These are phyloP conservation scores for Gaertneriomyces semiglobifer DNA, from an alignment of 192 early-diverging fungal genomes.

Conservation along the genomic window DNA sequence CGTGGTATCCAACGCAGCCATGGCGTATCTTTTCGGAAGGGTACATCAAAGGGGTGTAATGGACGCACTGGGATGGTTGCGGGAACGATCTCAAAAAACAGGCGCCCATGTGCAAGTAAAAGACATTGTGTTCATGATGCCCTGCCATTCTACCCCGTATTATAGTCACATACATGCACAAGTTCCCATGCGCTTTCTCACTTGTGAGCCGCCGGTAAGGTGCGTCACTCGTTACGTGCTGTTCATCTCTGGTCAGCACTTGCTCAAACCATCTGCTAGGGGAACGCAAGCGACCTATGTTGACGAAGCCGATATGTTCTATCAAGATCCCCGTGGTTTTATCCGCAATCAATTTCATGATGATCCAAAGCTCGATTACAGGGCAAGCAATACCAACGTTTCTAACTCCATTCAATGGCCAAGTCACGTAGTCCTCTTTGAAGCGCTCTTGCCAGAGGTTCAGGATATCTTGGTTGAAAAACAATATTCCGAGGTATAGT, in stretches of 20 bases:
- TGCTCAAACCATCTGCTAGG: slow-evolving; percentile 8
- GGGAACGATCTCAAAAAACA: slow-evolving; percentile 32
- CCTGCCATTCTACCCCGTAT: slow-evolving; percentile 97
- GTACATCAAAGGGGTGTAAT: slow-evolving; percentile 93
- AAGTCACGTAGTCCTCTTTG: slow-evolving; percentile 79
- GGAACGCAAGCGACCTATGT: slow-evolving; percentile 31
- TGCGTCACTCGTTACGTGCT: slow-evolving; percentile 19
- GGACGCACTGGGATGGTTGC: slow-evolving; percentile 76
- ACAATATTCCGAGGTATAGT: slow-evolving; percentile 57
- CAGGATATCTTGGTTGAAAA: slow-evolving; percentile 30
- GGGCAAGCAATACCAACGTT: background rate
- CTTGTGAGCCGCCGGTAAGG: slow-evolving; percentile 86
- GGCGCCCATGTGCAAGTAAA: slow-evolving; percentile 9
- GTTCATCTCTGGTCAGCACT: background rate
- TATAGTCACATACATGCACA: slow-evolving; percentile 73
- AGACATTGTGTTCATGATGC: slow-evolving; percentile 81
- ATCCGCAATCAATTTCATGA: slow-evolving; percentile 38
- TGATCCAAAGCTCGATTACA: slow-evolving; percentile 1
- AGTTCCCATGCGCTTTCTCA: slow-evolving; percentile 76
- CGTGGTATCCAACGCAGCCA: slow-evolving; percentile 61
- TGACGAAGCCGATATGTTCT: slow-evolving; percentile 81
- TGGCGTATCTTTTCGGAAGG: slow-evolving; percentile 66
- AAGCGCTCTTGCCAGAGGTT: slow-evolving; percentile 44
- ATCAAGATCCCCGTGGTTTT: slow-evolving; percentile 63
- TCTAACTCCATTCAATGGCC: slow-evolving; percentile 46